Evolutionary conservation across 2,329 filamentous ascomycete species (phyloP).

Genomic region (Phyllosticta citrichinensis): DNA sequence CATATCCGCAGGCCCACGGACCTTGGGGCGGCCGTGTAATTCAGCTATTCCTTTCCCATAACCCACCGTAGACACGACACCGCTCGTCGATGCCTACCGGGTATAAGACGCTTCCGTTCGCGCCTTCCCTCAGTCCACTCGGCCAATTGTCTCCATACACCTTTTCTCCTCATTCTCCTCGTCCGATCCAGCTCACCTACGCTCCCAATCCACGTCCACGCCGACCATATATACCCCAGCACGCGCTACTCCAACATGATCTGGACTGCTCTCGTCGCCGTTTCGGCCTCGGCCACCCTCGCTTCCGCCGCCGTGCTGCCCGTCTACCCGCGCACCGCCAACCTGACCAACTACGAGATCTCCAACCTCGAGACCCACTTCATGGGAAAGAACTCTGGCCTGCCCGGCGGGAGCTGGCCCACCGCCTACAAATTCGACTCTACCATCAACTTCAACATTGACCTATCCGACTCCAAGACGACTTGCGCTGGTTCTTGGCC

Average conservation of each 20-base stretch:
- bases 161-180: neutral
- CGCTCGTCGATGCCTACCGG: neutral
- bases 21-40: neutral
- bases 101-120: neutral
- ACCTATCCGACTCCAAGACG: neutral
- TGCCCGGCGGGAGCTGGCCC: conserved; percentile 19
- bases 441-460: conserved; percentile 18
- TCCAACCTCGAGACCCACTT: conserved; percentile 19
- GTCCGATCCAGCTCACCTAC: neutral
- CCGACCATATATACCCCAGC: neutral
- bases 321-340: conserved; percentile 6
- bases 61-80: no score
- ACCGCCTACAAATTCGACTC: conserved; percentile 14
- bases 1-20: neutral
- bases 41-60: neutral
- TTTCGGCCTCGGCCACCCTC: neutral
- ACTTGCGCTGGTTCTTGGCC: neutral
- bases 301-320: neutral
- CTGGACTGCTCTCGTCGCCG: neutral
- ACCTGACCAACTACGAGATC: conserved; percentile 12
- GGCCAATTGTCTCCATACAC: neutral
- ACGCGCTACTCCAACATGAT: neutral
- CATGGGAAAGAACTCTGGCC: conserved; percentile 18
- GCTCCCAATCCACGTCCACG: neutral
- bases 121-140: neutral